A percentile compares a stretch with the other conserved stretches of the same genome.
Conservation (phyloP, 805 yeast genomes). For the Zygosaccharomyces bailii region DNA sequence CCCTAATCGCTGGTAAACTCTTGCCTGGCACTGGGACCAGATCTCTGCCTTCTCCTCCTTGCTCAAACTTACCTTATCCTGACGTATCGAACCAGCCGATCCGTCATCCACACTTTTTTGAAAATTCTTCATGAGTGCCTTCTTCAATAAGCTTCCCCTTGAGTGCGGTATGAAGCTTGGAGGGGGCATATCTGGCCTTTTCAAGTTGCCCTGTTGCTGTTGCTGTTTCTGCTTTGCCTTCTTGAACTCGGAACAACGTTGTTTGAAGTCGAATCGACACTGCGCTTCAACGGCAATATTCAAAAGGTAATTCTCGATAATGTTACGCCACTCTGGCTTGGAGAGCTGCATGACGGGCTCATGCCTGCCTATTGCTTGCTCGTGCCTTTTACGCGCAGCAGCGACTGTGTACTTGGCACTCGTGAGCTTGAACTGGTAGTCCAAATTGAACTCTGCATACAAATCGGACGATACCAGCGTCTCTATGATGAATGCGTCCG, state of each 20-base stretch:
- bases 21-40: constrained; percentile 63
- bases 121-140: constrained; percentile 34
- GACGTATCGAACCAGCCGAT: constrained; percentile 16
- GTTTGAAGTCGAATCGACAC: constrained; percentile 62
- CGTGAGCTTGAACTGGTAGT: constrained; percentile 48
- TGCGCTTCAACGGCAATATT: constrained; percentile 69
- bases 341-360: constrained; percentile 38
- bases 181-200: constrained; percentile 37
- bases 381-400: constrained; percentile 53
- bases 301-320: constrained; percentile 64
- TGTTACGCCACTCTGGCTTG: constrained; percentile 67
- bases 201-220: constrained; percentile 18
- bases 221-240: constrained; percentile 37
- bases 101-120: constrained; percentile 5
- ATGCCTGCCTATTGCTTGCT: constrained; percentile 25
- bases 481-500: constrained; percentile 47
- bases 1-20: constrained; percentile 55
- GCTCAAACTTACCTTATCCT: constrained; percentile 36
- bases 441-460: constrained; percentile 61
- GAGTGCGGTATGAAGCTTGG: constrained; percentile 29
- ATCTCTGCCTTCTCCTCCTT: constrained; percentile 55
- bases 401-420: constrained; percentile 62
- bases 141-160: constrained; percentile 28
- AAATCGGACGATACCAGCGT: constrained; percentile 56
- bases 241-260: constrained; percentile 46